Evolutionary conservation across 2,329 filamentous ascomycete species (phyloP), one percentile per base, ranked within the genome.

Genomic region (Tolypocladium amazonense): DNA sequence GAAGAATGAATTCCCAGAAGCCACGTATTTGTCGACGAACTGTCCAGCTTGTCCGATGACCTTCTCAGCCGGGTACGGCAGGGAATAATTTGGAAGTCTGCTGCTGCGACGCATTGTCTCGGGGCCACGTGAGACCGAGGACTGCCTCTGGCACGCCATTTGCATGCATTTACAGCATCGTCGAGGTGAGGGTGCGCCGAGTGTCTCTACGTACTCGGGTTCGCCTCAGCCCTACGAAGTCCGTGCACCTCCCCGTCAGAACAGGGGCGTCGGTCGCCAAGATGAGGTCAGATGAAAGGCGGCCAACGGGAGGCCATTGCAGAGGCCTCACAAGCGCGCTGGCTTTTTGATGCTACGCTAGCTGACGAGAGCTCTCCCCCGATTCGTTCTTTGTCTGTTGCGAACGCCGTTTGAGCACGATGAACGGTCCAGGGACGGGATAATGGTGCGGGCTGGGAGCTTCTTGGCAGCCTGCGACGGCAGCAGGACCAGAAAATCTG

Each of bases 161-260:
- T 33, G 45, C 25, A 33, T 11, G 50, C 50, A n/a, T 14, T n/a
- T 53, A 33, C 50, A 35, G 20, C 30, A 39, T 18, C 12, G 18
- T 12, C 8, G 30, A 35, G 50, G 30, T 12, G 20, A 53, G 30
- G 6, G 8, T 27, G 33, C 47, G 27, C 15, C 30, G 20, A 33
- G 30, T 54, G 50, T 54, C 30, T 35, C 27, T 35, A 37, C 15
- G 4, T 23, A 5, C 15, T 55, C 18, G 33, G 3, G 20, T 27
- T 27, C 15, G 53, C 53, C 25, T 57, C 56, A 57, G 56, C 56
- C 56, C 56, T 57, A 57, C 56, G 41, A 20, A 20, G 27, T 57
- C 56, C 18, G 56, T 57, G 56, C 47, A 33, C 20, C 20, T 20
- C 30, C 50, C 50, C 8, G n/a, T 33, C 8, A n/a, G 18, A 15